These are phyloP conservation scores for Pistacia atlantica DNA, from an alignment of 345 rosid genomes.

Conservation along the genomic window DNA sequence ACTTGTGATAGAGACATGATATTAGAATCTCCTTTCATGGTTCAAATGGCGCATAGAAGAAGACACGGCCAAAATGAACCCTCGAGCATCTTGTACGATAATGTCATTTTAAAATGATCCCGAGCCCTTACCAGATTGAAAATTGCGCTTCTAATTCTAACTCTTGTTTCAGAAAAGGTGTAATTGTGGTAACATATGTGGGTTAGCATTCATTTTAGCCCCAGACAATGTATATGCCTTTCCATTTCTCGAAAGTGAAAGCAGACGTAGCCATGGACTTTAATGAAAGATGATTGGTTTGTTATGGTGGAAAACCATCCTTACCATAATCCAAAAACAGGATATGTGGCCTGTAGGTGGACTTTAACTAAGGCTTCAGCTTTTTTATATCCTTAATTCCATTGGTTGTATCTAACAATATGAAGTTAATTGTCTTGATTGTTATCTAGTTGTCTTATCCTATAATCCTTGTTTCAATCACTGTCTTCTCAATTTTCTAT, in stretches of 20 bases:
- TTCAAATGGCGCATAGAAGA: not conserved
- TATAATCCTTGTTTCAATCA: slow-evolving; percentile 2
- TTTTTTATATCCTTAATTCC: not conserved
- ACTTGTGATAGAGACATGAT: not conserved
- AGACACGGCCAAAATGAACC: not conserved
- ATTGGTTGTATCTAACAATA: not conserved
- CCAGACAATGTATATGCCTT: too few relatives aligned
- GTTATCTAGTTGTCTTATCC: not conserved
- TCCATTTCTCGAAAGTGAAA: not conserved
- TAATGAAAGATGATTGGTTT: too few relatives aligned
- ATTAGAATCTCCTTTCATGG: not conserved
- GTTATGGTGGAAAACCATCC: not conserved
- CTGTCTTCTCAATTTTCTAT: not conserved
- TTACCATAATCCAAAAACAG: not conserved
- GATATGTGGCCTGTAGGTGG: not conserved
- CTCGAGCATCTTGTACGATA: not conserved
- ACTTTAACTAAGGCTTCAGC: not conserved
- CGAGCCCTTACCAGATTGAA: not conserved
- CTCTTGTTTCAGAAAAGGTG: too few relatives aligned
- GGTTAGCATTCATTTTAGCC: too few relatives aligned
- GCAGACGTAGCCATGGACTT: too few relatives aligned
- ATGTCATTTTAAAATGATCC: not conserved
- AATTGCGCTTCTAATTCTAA: not conserved
- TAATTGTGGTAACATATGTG: too few relatives aligned
- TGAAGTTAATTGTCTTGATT: not conserved